Conservation (phyloP, 306 rosid species). For the Alnus glutinosa region DNA sequence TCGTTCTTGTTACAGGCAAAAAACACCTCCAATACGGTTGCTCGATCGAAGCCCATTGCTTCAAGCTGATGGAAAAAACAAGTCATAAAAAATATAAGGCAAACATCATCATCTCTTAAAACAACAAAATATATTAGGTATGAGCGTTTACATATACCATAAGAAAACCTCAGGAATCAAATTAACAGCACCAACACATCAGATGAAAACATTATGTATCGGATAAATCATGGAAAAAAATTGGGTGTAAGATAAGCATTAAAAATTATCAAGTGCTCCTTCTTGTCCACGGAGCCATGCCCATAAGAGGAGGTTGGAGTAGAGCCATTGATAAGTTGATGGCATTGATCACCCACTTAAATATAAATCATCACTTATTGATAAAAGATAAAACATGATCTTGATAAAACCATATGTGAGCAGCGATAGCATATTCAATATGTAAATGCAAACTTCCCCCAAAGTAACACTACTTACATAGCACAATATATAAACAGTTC, state of each 20-base stretch:
- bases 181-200: too few relatives aligned
- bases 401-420: neutral
- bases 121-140: neutral
- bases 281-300: too few relatives aligned
- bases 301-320: too few relatives aligned
- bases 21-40: conserved; percentile 77
- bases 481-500: neutral
- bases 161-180: too few relatives aligned
- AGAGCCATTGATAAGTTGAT: too few relatives aligned
- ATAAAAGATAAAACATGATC: too few relatives aligned
- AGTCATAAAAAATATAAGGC: neutral
- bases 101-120: neutral
- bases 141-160: neutral
- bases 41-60: conserved; percentile 91
- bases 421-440: neutral
- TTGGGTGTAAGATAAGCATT: too few relatives aligned
- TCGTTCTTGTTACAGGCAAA: conserved; percentile 92
- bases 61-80: conserved; percentile 60
- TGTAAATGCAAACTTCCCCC: neutral
- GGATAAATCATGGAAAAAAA: too few relatives aligned
- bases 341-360: too few relatives aligned
- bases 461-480: neutral
- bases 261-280: too few relatives aligned
- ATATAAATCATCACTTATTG: too few relatives aligned
- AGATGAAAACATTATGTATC: too few relatives aligned